Evolutionary conservation across 495 filamentous ascomycete genomes (phyloP).

Genomic region (Penicillium dipodomyicola): DNA sequence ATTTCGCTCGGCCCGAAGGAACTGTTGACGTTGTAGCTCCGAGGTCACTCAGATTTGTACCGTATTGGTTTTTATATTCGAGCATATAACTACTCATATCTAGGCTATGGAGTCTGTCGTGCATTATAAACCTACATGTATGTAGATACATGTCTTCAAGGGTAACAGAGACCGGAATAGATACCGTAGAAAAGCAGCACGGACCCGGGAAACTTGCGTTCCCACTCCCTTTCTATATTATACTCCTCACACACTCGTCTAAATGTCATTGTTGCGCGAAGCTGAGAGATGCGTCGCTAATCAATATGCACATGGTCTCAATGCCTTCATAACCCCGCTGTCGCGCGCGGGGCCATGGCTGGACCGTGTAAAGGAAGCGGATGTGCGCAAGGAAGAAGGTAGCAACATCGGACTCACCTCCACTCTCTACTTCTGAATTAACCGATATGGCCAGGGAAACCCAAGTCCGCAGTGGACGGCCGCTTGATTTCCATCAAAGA

Average conservation of each 20-base stretch:
- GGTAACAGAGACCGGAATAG: not conserved
- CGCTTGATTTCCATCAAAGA: slow-evolving; percentile 79
- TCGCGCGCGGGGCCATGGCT: slow-evolving; percentile 34
- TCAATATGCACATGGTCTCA: slow-evolving; percentile 41
- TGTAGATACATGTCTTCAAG: not conserved
- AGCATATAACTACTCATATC: not conserved
- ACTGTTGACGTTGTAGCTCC: not conserved
- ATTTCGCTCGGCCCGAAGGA: slow-evolving; percentile 28
- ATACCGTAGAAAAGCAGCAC: slow-evolving; percentile 10
- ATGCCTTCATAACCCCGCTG: slow-evolving; percentile 47
- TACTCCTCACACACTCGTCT: slow-evolving; percentile 2
- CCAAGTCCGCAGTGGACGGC: slow-evolving; percentile 46
- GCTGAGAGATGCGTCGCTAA: slow-evolving; percentile 50
- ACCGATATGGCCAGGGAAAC: slow-evolving; percentile 23
- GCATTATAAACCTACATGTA: not conserved
- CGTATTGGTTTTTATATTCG: not conserved
- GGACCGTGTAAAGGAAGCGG: slow-evolving; percentile 40
- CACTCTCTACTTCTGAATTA: slow-evolving; percentile 1
- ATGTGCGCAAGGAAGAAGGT: slow-evolving; percentile 41
- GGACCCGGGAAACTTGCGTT: slow-evolving; percentile 16
- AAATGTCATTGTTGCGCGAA: slow-evolving; percentile 51
- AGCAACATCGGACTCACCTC: not conserved
- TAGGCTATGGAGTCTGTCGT: not conserved
- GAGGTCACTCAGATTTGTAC: not conserved
- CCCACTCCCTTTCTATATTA: not conserved